These are phyloP conservation scores for Pulveroboletus frians DNA, from an alignment of 768 basidiomycete genomes.

Conservation along the genomic window DNA sequence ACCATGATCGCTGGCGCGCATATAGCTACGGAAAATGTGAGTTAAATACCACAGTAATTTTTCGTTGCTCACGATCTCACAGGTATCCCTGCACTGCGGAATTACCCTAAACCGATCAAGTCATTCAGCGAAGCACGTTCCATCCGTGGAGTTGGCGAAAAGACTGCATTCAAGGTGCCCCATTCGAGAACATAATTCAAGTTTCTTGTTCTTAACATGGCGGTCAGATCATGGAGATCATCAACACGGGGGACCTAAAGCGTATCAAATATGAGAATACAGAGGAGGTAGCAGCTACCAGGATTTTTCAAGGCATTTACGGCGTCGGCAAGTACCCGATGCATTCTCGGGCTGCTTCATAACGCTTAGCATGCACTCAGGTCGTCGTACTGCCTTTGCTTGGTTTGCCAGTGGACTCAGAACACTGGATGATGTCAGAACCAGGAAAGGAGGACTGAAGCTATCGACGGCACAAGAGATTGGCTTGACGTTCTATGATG, in stretches of 20 bases:
- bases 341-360: neutral
- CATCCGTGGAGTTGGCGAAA: constrained; percentile 63
- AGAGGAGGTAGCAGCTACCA: constrained; percentile 51
- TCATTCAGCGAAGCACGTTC: constrained; percentile 53
- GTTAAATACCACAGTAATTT: constrained; percentile 5
- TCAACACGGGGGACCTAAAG: constrained; percentile 65
- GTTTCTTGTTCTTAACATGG: neutral
- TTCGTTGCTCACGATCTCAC: constrained; percentile 5
- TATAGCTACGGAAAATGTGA: constrained; percentile 63
- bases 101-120: constrained; percentile 53
- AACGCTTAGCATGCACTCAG: constrained; percentile 30
- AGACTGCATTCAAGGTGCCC: constrained; percentile 70
- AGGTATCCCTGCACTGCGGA: constrained; percentile 59
- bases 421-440: constrained; percentile 67
- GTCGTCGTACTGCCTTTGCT: constrained; percentile 57
- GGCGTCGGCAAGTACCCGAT: constrained; percentile 63
- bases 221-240: constrained; percentile 72
- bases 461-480: constrained; percentile 58
- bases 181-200: neutral
- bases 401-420: constrained; percentile 78
- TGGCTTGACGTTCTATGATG: constrained; percentile 66
- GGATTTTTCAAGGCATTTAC: constrained; percentile 75
- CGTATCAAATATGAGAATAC: constrained; percentile 66
- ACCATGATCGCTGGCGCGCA: constrained; percentile 66
- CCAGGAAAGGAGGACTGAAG: constrained; percentile 56